Evolutionary conservation across 345 rosid genomes (phyloP).

Genomic region (Isatis tinctoria): DNA sequence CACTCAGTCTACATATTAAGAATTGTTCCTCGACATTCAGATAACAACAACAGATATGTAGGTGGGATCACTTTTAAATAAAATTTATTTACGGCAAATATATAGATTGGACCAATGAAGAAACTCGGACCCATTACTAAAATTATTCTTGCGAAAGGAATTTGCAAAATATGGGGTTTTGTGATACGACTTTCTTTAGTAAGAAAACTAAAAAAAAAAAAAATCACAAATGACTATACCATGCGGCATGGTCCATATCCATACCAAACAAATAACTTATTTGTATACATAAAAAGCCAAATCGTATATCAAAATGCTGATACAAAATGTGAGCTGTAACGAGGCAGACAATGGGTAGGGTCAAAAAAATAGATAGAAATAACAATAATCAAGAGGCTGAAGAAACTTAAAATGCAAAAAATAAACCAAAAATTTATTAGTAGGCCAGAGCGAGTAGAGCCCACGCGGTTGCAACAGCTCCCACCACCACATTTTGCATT

Average conservation of each 20-base stretch:
- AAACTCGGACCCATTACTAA: background rate
- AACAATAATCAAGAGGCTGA: background rate
- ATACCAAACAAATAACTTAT: background rate
- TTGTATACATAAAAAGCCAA: background rate
- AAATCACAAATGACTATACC: background rate
- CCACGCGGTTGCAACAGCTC: slow-evolving; percentile 39
- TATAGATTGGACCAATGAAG: background rate
- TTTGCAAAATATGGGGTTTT: background rate
- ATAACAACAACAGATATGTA: background rate
- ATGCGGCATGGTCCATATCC: background rate
- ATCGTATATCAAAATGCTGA: background rate
- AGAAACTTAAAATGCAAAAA: background rate
- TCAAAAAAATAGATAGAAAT: background rate
- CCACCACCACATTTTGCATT: slow-evolving; percentile 33
- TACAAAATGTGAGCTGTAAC: slow-evolving; percentile 4
- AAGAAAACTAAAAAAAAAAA: background rate
- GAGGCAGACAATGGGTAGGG: background rate
- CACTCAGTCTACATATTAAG: no score
- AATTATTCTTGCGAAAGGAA: background rate
- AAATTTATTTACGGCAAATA: no score
- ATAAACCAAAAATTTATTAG: slow-evolving; percentile 22
- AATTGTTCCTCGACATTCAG: background rate
- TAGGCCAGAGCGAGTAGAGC: slow-evolving; percentile 33
- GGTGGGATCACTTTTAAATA: background rate
- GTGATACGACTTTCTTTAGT: background rate